A percentile compares a stretch with the other conserved stretches of the same genome.
Conservation (phyloP, 805 yeast genomes). For the Debaryomyces tyrocola region DNA sequence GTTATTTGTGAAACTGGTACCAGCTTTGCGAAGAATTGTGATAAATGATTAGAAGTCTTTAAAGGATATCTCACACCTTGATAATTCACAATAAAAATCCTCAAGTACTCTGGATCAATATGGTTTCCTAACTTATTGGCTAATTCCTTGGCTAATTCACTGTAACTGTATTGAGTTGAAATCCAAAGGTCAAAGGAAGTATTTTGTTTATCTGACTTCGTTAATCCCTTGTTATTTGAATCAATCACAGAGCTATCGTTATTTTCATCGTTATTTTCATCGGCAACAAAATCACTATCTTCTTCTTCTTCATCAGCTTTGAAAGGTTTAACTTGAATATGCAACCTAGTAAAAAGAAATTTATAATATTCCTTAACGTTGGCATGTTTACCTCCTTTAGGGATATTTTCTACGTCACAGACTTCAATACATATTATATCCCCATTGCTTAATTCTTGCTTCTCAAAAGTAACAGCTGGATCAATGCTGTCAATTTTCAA, state of each 20-base stretch:
- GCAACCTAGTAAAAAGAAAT: slow-evolving; percentile 60
- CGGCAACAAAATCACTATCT: slow-evolving; percentile 46
- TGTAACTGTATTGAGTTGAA: slow-evolving; percentile 57
- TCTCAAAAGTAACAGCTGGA: slow-evolving; percentile 44
- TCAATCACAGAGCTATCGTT: background rate
- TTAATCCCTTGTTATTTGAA: background rate
- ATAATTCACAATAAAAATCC: slow-evolving; percentile 61
- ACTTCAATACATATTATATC: slow-evolving; percentile 55
- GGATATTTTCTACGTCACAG: slow-evolving; percentile 19
- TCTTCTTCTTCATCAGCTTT: slow-evolving; percentile 46
- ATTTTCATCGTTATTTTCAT: slow-evolving; percentile 16
- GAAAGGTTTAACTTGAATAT: slow-evolving; percentile 51
- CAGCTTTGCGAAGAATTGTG: slow-evolving; percentile 42
- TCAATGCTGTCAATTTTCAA: slow-evolving; percentile 48
- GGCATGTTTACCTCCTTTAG: slow-evolving; percentile 15
- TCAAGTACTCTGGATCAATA: slow-evolving; percentile 59
- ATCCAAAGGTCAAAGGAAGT: slow-evolving; percentile 63
- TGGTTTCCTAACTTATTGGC: slow-evolving; percentile 47
- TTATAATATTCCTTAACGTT: slow-evolving; percentile 48
- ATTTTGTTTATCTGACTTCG: slow-evolving; percentile 17
- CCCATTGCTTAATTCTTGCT: slow-evolving; percentile 63
- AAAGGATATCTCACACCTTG: slow-evolving; percentile 58
- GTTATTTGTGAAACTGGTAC: slow-evolving; percentile 46
- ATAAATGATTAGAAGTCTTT: slow-evolving; percentile 31
- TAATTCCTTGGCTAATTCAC: slow-evolving; percentile 60